Base-by-base conservation (phyloP, 148 eudicot species). In the Fallopia convolvulus region DNA sequence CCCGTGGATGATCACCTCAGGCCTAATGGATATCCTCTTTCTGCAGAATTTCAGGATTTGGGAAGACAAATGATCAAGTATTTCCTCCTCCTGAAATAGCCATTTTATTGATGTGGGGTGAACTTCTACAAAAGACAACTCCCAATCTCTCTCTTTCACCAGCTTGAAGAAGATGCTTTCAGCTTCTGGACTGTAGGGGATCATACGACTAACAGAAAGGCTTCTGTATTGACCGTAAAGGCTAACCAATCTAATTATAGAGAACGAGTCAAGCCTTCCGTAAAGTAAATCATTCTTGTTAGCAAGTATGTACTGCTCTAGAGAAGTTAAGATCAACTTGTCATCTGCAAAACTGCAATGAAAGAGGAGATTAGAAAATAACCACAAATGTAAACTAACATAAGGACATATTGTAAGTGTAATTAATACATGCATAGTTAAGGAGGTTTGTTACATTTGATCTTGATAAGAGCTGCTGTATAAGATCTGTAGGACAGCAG, bases 41-140 rank as follows among this genome's bases (percentile, higher is more conserved):
- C 85, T 87, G 86, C 94, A 91, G 50, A 89, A 84, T 53, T 84
- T 87, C 63, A 95, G 83, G 79, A 95, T 87, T 81, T 89, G 92
- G 78, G 56, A n/a, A 72, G 89, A 86, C 80, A 95, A 83, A 30
- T 83, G 79, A 79, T 86, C 85, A 85, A 85, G 77, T 65, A 95
- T 85, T 82, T 82, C 88, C 74, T 93, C 97, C 80, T 95, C 94
- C 84, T 91, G 97, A 83, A 95, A 95, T 79, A 95, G 76, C 99
- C 99, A 95, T 84, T 84, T 88, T 70, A 92, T 75, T 46, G 99
- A 87, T 53, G 82, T 83, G 4, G 77, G 79, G 87, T 95, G 97
- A 75, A 91, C 83, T 76, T 86, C 79, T 15, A 74, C 82, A 68
- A 88, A 84, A 46, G 86, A 82, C 72, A 90, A 76, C 83, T 93